A percentile compares a stretch with the other conserved stretches of the same genome.
These are phyloP conservation scores for Yamadazyma takamatsuzukensis DNA, from an alignment of 805 yeast genomes.

Conservation along the genomic window DNA sequence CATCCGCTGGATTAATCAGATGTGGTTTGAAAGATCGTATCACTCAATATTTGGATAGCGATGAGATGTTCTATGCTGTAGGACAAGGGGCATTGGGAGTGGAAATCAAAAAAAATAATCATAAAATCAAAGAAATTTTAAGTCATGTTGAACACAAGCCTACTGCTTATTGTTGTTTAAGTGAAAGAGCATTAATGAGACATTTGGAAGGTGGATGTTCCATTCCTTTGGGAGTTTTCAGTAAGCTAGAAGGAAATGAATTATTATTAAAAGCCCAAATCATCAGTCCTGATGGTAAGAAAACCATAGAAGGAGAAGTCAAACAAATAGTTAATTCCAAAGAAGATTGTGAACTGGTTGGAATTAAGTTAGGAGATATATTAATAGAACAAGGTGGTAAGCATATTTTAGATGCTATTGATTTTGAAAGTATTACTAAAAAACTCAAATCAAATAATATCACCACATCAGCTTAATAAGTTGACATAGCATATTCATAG, in stretches of 20 bases:
- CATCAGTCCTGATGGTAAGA: conserved; percentile 78
- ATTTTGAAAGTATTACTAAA: conserved; percentile 58
- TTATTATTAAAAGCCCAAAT: conserved; percentile 55
- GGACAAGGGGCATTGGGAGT: conserved; percentile 99
- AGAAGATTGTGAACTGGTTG: conserved; percentile 67
- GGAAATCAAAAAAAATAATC: conserved; percentile 76
- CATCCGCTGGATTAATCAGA: conserved; percentile 87
- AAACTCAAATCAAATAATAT: conserved; percentile 18
- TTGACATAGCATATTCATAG: too few relatives aligned
- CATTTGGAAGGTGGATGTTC: conserved; percentile 96
- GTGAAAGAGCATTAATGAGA: conserved; percentile 86
- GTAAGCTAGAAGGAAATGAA: conserved; percentile 47
- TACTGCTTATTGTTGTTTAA: conserved; percentile 72
- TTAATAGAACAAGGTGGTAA: conserved; percentile 79
- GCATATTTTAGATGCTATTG: conserved; percentile 73
- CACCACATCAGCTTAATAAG: too few relatives aligned
- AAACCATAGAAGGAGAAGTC: conserved; percentile 57
- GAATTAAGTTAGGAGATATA: conserved; percentile 62
- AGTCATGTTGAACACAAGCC: conserved; percentile 60
- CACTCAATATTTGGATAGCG: conserved; percentile 63
- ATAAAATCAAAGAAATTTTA: conserved; percentile 54
- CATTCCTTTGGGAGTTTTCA: conserved; percentile 90
- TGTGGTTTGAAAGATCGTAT: conserved; percentile 72
- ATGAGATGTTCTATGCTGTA: conserved; percentile 90
- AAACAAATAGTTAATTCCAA: conserved; percentile 35